Evolutionary conservation across 192 early-diverging fungal species (phyloP).

Genomic region (Coemansia sp.): DNA sequence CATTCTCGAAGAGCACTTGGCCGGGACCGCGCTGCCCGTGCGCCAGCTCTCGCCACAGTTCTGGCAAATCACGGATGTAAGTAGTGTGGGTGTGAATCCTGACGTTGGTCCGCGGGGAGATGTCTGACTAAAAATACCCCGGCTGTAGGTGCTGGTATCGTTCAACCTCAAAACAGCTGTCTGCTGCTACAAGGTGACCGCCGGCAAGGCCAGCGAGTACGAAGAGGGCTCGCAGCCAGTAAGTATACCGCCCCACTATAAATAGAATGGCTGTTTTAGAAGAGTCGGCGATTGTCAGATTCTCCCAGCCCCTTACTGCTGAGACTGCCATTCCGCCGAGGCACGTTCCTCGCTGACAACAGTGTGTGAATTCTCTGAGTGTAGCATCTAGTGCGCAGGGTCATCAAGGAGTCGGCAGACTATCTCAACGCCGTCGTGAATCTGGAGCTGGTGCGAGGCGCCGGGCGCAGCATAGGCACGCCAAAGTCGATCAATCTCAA

Average conservation of each 20-base stretch:
- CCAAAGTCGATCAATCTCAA: conserved; percentile 13
- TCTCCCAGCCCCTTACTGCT: no score
- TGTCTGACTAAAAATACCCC: neutral
- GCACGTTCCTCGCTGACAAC: no score
- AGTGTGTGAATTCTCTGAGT: neutral
- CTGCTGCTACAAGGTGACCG: conserved; percentile 41
- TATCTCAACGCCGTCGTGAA: conserved; percentile 39
- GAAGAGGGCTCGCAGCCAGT: no score
- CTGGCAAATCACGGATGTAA: conserved; percentile 45
- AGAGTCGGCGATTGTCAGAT: no score
- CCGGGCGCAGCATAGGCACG: conserved; percentile 4
- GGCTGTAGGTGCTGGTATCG: conserved; percentile 31
- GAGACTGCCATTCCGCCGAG: no score
- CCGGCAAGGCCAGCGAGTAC: neutral
- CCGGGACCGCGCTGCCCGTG: conserved; percentile 23
- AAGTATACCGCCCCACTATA: no score
- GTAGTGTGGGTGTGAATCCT: conserved; percentile 1
- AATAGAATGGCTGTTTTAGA: no score
- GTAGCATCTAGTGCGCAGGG: conserved; percentile 35
- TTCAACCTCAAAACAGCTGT: conserved; percentile 30
- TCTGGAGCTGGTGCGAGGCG: conserved; percentile 26
- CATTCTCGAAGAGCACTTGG: conserved; percentile 35
- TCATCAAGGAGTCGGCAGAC: conserved; percentile 35
- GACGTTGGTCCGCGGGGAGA: neutral
- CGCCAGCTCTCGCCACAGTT: conserved; percentile 42